Evolutionary conservation across 257 asterid species (phyloP).

Genomic region (Solanum rostratum): DNA sequence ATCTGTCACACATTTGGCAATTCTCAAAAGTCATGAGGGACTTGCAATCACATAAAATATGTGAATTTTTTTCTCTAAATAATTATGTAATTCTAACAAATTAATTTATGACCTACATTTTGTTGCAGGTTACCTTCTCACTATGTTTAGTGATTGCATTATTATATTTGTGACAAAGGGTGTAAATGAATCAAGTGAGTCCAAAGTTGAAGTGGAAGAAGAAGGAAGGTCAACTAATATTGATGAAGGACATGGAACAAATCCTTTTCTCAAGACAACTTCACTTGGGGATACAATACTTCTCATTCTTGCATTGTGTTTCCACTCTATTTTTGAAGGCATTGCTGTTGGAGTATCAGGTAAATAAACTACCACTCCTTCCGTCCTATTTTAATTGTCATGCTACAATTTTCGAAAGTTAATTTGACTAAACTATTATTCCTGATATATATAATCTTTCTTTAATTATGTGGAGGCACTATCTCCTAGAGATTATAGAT

Average conservation of each 20-base stretch:
- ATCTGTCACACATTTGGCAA: background rate
- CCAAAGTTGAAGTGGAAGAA: slow-evolving; percentile 27
- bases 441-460: background rate
- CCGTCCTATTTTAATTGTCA: too few species aligned
- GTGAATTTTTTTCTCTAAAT: background rate
- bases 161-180: slow-evolving; percentile 19
- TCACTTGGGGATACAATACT: slow-evolving; percentile 55
- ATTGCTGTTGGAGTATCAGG: slow-evolving; percentile 91
- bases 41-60: background rate
- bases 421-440: background rate
- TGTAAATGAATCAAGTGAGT: slow-evolving; percentile 4
- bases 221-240: background rate
- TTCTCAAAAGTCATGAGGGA: background rate
- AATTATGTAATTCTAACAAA: background rate
- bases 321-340: slow-evolving; percentile 86
- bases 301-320: slow-evolving; percentile 71
- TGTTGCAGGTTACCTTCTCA: slow-evolving; percentile 46
- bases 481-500: background rate
- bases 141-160: slow-evolving; percentile 65
- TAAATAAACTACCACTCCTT: slow-evolving; percentile 9
- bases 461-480: background rate
- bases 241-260: background rate
- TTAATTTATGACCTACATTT: background rate
- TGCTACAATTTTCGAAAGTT: too few species aligned
- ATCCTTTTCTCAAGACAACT: slow-evolving; percentile 23